Percentiles rank a stretch among this genome's conserved stretches.
Conservation (phyloP, 1,284 basidiomycete genomes). For the Acaromyces ingoldii region DNA sequence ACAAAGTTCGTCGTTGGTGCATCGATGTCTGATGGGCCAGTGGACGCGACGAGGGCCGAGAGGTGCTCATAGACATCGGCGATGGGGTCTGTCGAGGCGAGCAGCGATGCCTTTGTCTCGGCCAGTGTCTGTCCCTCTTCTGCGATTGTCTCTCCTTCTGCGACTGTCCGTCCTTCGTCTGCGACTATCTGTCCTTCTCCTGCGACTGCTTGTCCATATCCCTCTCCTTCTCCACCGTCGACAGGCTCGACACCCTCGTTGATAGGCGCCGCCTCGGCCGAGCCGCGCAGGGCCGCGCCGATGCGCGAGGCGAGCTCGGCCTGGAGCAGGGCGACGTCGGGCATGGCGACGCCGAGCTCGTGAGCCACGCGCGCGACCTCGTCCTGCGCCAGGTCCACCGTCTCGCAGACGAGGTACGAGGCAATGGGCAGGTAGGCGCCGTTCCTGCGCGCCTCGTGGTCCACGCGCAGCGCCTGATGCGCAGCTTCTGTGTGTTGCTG, state of each 20-base stretch:
- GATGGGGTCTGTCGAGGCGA: background rate
- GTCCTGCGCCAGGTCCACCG: constrained; percentile 6
- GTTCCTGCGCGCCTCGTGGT: constrained; percentile 17
- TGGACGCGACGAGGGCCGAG: background rate
- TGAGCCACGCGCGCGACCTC: constrained; percentile 1
- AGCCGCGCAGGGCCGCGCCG: too few species aligned
- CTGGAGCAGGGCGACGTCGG: background rate
- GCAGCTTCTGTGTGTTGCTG: constrained; percentile 20
- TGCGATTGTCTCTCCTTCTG: too few species aligned
- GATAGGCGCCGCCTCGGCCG: too few species aligned
- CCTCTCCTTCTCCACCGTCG: too few species aligned
- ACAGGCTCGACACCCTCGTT: too few species aligned
- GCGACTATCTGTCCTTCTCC: too few species aligned
- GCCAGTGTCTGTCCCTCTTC: background rate
- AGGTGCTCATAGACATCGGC: background rate
- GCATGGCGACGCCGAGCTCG: background rate
- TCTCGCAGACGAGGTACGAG: constrained; percentile 12
- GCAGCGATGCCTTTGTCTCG: background rate
- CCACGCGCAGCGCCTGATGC: constrained; percentile 17
- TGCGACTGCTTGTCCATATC: too few species aligned
- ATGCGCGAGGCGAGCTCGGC: background rate
- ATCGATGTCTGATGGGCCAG: constrained; percentile 1
- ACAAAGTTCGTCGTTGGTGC: constrained; percentile 23
- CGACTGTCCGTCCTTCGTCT: too few species aligned
- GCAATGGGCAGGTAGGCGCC: constrained; percentile 20